Evolutionary conservation across 2,329 filamentous ascomycete genomes (phyloP).

Genomic region (Stemphylium vesicarium): DNA sequence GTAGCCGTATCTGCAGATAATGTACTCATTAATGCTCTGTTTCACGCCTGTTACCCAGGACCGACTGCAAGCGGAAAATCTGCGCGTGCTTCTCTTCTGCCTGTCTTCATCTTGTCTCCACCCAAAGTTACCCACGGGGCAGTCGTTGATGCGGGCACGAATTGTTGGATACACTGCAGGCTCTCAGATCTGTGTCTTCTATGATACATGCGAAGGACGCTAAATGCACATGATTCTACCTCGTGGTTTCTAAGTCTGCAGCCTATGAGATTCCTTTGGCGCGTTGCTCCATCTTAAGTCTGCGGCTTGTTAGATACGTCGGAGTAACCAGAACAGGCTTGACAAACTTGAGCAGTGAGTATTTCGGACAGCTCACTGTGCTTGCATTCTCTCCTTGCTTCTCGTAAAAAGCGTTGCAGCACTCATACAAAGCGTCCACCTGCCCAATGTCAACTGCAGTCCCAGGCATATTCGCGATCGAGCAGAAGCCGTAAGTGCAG

Average conservation of each 20-base stretch:
- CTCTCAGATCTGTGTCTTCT: too few species aligned
- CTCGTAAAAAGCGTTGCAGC: conserved; percentile 88
- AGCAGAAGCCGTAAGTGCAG: background rate
- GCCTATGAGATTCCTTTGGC: conserved; percentile 49
- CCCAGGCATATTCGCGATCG: too few species aligned
- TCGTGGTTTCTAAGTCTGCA: background rate
- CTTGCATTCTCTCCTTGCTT: conserved; percentile 76
- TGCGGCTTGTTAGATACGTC: conserved; percentile 29
- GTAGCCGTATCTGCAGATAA: too few species aligned
- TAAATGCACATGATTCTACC: background rate
- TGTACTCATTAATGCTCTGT: too few species aligned
- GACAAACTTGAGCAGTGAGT: conserved; percentile 68
- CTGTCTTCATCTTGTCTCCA: too few species aligned
- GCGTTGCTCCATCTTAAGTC: conserved; percentile 82
- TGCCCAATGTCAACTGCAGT: conserved; percentile 49
- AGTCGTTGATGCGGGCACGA: too few species aligned
- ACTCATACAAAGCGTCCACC: conserved; percentile 88
- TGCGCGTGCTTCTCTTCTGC: too few species aligned
- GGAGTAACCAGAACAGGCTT: background rate
- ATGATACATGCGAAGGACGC: background rate
- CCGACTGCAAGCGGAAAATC: too few species aligned
- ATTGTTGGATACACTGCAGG: too few species aligned
- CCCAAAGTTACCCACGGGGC: too few species aligned
- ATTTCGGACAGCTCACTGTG: conserved; percentile 85
- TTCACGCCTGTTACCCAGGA: too few species aligned